phyloP scores from a whole-genome alignment of 352 stramenopile species.

The Labyrinthula sp. region DNA sequence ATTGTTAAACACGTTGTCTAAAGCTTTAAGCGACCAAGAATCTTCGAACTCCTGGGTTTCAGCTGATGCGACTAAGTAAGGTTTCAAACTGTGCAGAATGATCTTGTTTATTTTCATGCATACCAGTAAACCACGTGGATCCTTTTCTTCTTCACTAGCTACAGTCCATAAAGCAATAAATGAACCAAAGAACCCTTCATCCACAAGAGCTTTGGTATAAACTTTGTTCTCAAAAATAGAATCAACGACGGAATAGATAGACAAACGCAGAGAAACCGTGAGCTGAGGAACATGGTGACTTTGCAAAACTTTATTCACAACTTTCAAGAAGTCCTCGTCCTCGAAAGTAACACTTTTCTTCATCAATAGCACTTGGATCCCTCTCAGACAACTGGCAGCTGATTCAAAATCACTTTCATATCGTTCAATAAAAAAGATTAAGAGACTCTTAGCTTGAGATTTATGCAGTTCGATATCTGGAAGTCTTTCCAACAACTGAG shows the following conservation, averaged over 20 bases:
- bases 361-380: constrained; percentile 4
- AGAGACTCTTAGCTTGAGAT: background rate
- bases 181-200: constrained; percentile 9
- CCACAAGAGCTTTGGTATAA: constrained; percentile 2
- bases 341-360: constrained; percentile 4
- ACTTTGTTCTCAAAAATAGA: constrained; percentile 2
- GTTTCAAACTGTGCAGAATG: no score
- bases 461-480: constrained; percentile 10
- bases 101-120: constrained; percentile 4
- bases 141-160: constrained; percentile 20
- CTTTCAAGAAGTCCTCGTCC: background rate
- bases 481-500: constrained; percentile 16
- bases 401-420: constrained; percentile 15
- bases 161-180: constrained; percentile 2
- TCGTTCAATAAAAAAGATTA: constrained; percentile 15
- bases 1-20: constrained; percentile 17
- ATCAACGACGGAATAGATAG: constrained; percentile 14
- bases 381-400: constrained; percentile 1
- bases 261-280: constrained; percentile 10
- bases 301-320: constrained; percentile 5
- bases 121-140: constrained; percentile 19
- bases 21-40: no score
- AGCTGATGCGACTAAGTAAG: constrained; percentile 2
- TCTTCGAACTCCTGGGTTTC: constrained; percentile 5
- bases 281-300: constrained; percentile 18